phyloP scores from a whole-genome alignment of 495 filamentous ascomycete species.

The Terfezia claveryi region DNA sequence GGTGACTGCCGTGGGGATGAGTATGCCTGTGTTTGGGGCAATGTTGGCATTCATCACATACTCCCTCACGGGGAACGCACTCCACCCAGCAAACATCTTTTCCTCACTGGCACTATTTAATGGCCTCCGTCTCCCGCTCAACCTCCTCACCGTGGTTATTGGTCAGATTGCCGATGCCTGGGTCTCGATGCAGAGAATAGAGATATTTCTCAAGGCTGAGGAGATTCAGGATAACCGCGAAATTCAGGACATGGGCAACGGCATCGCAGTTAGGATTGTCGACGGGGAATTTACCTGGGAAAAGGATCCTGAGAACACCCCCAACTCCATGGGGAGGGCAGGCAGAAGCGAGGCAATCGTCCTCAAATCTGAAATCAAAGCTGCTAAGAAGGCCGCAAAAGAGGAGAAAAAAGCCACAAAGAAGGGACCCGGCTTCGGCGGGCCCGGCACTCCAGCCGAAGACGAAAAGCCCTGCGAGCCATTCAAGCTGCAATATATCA shows the following conservation, averaged over 20 bases:
- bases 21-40: conserved; percentile 73
- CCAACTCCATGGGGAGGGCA: neutral
- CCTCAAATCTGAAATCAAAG: conserved; percentile 15
- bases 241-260: conserved; percentile 36
- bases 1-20: conserved; percentile 52
- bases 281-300: conserved; percentile 88
- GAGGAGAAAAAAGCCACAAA: conserved; percentile 26
- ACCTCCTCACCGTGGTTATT: conserved; percentile 68
- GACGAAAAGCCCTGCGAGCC: conserved; percentile 28
- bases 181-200: conserved; percentile 60
- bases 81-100: conserved; percentile 62
- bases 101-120: conserved; percentile 90
- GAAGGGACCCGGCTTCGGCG: conserved; percentile 17
- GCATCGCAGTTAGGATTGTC: conserved; percentile 48
- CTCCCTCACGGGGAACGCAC: conserved; percentile 45
- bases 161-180: conserved; percentile 75
- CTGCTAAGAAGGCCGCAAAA: conserved; percentile 21
- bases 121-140: conserved; percentile 66
- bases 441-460: neutral
- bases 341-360: conserved; percentile 26
- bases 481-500: conserved; percentile 57
- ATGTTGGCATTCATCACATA: conserved; percentile 93
- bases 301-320: conserved; percentile 29
- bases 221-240: conserved; percentile 48
- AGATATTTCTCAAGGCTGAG: conserved; percentile 69